Evolutionary conservation across 441 rosid genomes (phyloP).

Genomic region (Euphorbia schlechtendalii): DNA sequence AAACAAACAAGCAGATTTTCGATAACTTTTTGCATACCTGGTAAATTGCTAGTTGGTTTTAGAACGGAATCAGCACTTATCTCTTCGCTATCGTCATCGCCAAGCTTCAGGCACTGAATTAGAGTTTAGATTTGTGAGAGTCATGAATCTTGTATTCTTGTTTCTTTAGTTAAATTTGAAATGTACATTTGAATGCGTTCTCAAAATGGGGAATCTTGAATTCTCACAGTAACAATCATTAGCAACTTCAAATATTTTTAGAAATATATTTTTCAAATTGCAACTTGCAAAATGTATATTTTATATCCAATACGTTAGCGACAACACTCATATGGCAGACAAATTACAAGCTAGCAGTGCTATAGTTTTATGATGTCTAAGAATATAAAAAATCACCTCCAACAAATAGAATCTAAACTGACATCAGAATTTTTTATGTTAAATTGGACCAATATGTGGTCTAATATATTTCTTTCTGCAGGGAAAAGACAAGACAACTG

Average conservation of each 20-base stretch:
- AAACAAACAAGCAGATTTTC: constrained; percentile 4
- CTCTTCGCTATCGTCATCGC: constrained; percentile 25
- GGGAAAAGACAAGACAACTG: no score
- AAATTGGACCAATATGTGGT: no score
- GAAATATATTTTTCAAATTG: no score
- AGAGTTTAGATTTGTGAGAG: not conserved
- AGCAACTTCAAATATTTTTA: no score
- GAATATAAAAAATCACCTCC: no score
- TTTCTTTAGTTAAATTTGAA: not conserved
- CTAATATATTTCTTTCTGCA: no score
- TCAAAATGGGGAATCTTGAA: not conserved
- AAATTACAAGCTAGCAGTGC: no score
- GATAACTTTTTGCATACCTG: no score
- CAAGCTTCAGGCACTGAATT: no score
- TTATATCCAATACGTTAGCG: not conserved
- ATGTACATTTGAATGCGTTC: not conserved
- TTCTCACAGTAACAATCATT: not conserved
- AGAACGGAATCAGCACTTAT: constrained; percentile 1
- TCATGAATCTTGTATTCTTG: not conserved
- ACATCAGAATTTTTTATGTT: no score
- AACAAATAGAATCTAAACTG: no score
- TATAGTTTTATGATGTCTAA: no score
- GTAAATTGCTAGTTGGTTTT: constrained; percentile 20
- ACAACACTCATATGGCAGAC: not conserved
- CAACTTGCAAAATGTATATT: not conserved